Evolutionary conservation across 768 basidiomycete species (phyloP), one percentile per base, ranked within the genome.

Genomic region (Trichaptum fuscoviolaceum): DNA sequence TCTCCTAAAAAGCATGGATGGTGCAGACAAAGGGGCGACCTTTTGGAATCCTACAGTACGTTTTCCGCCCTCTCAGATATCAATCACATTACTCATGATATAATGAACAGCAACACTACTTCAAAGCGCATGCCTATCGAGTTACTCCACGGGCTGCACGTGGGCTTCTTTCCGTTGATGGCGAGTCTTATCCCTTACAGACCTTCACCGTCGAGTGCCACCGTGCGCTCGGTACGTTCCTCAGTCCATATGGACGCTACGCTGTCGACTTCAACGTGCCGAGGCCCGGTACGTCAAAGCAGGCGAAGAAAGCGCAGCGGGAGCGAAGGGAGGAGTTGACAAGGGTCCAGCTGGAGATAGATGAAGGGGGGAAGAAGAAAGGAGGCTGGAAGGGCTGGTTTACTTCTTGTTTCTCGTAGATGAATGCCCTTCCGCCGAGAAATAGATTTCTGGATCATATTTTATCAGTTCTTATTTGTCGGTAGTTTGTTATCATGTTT

Each of bases 181-280:
- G 94, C 8, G 94, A 96, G 76, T 71, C 77, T 5, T 89, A 85
- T 70, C 90, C 90, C 10, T 90, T 91, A 69, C 82, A 87, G 72
- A 85, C 88, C 71, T 94, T 85, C 72, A 84, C 91, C 69, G 86
- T 95, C 2, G 91, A 94, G 74, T 87, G 90, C 10, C 87, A 92
- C 70, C 80, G 78, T n/a, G 83, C 84, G 15, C 74, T 91, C 26
- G 91, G 84, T 24, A 89, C 85, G 0, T 73, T 91, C 30, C 76
- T 92, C 12, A 91, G 90, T 70, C 84, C 85, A 27, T 75, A 82
- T 68, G 88, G 88, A 17, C 77, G 77, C 67, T 92, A 89, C 69
- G 85, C 83, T 15, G 81, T 82, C 0, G 82, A 87, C 24, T 88
- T 90, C 62, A 65, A 66, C 63, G 35, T 63, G 7, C 69, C 70